These are phyloP conservation scores for Xylaria sp. DNA, from an alignment of 2,329 filamentous ascomycete genomes.

Conservation along the genomic window DNA sequence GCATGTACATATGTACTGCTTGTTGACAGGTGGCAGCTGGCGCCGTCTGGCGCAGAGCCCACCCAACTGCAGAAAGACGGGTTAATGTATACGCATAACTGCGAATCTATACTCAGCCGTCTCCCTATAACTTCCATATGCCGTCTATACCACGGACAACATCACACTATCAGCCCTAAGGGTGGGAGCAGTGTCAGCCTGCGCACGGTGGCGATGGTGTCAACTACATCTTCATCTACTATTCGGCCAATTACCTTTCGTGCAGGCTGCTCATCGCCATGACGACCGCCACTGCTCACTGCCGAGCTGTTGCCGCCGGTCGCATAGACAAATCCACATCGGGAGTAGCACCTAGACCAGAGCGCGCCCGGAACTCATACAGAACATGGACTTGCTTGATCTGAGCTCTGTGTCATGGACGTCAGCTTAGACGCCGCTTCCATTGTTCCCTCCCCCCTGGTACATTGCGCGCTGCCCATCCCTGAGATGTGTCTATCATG, in stretches of 20 bases:
- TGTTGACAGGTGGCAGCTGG: not conserved
- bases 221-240: conserved; percentile 1
- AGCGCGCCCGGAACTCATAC: not conserved
- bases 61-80: no score
- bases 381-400: conserved; percentile 13
- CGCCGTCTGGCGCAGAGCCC: not conserved
- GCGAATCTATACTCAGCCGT: not conserved
- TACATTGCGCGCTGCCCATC: not conserved
- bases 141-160: not conserved
- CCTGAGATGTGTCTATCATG: not conserved
- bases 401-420: conserved; percentile 23
- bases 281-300: conserved; percentile 9
- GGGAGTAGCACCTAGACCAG: conserved; percentile 10
- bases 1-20: no score
- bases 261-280: not conserved
- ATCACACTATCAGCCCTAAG: conserved; percentile 14
- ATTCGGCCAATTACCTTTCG: conserved; percentile 6
- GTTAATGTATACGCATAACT: no score
- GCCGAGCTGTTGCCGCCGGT: conserved; percentile 13
- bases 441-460: not conserved
- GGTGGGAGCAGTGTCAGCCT: conserved; percentile 5
- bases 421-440: conserved; percentile 18
- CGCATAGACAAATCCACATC: conserved; percentile 14
- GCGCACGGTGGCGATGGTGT: conserved; percentile 15
- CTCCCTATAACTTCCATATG: not conserved